Evolutionary conservation across 2,329 filamentous ascomycete species (phyloP).

Genomic region (Ophiosphaerella korrae): DNA sequence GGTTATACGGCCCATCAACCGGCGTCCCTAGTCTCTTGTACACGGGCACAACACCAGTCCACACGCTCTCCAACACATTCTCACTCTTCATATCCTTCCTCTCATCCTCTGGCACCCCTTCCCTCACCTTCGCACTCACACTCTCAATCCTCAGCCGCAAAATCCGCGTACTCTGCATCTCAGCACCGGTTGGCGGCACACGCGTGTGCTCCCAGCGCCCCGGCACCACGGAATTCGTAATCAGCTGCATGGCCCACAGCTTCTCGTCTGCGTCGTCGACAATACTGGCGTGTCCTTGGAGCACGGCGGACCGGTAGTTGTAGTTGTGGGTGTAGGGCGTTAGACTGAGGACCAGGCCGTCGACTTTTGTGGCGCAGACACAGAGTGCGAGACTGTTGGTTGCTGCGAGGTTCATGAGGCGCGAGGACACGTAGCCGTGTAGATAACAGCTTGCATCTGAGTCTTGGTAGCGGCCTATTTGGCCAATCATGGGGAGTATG

Average conservation of each 20-base stretch:
- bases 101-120: slow-evolving; percentile 68
- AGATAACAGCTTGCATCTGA: slow-evolving; percentile 74
- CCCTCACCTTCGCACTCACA: slow-evolving; percentile 76
- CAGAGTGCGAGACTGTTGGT: slow-evolving; percentile 69
- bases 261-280: slow-evolving; percentile 74
- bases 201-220: slow-evolving; percentile 72
- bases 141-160: slow-evolving; percentile 70
- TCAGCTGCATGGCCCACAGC: slow-evolving; percentile 75
- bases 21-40: slow-evolving; percentile 69
- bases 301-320: slow-evolving; percentile 81
- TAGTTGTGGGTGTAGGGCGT: slow-evolving; percentile 82
- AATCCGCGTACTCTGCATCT: slow-evolving; percentile 77
- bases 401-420: slow-evolving; percentile 70
- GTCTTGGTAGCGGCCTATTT: slow-evolving; percentile 76
- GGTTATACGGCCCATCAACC: slow-evolving; percentile 64
- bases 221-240: slow-evolving; percentile 75
- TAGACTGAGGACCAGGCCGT: slow-evolving; percentile 79
- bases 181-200: slow-evolving; percentile 71
- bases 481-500: slow-evolving; percentile 83
- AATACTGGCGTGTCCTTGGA: slow-evolving; percentile 74
- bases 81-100: slow-evolving; percentile 58
- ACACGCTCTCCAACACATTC: slow-evolving; percentile 57
- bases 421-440: slow-evolving; percentile 81
- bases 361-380: slow-evolving; percentile 73
- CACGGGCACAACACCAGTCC: slow-evolving; percentile 69